Conservation (phyloP, 1,284 basidiomycete genomes). For the Peniophora sp. region DNA sequence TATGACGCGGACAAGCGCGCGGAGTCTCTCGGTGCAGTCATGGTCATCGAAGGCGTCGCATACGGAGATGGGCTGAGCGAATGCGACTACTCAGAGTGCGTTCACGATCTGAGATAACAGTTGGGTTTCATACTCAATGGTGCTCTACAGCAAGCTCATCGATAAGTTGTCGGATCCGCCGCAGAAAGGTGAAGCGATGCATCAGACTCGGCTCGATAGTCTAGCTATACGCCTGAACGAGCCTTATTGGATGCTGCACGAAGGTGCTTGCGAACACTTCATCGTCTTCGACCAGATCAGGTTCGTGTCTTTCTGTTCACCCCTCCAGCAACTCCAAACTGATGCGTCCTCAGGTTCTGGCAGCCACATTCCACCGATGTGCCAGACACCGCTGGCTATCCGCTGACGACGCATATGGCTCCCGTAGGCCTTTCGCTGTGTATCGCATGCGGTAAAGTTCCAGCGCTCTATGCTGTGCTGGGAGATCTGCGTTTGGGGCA, state of each 20-base stretch:
- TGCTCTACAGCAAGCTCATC: conserved; percentile 41
- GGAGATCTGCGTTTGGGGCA: conserved; percentile 69
- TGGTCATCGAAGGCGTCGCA: conserved; percentile 51
- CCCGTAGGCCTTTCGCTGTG: conserved; percentile 57
- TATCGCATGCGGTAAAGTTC: conserved; percentile 59
- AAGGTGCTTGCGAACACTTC: conserved; percentile 76
- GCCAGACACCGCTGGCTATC: conserved; percentile 38
- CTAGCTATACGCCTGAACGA: conserved; percentile 55
- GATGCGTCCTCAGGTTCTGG: conserved; percentile 34
- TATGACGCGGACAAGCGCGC: conserved; percentile 25
- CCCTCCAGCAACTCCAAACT: conserved; percentile 3
- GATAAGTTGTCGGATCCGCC: conserved; percentile 31
- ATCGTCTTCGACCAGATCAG: conserved; percentile 66
- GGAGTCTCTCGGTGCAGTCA: conserved; percentile 32
- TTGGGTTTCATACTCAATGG: conserved; percentile 2
- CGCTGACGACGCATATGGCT: conserved; percentile 55
- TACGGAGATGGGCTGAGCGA: conserved; percentile 46
- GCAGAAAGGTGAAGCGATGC: conserved; percentile 36
- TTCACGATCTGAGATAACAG: conserved; percentile 3
- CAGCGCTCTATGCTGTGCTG: conserved; percentile 56
- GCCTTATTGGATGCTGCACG: conserved; percentile 76
- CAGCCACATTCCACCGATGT: conserved; percentile 43
- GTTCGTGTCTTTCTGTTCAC: conserved; percentile 26
- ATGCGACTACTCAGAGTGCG: conserved; percentile 55
- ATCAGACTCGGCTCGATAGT: conserved; percentile 40